A percentile compares a stretch with the other conserved stretches of the same genome.
These are phyloP conservation scores for Citrus sinensis DNA, from an alignment of 345 rosid genomes.

Conservation along the genomic window DNA sequence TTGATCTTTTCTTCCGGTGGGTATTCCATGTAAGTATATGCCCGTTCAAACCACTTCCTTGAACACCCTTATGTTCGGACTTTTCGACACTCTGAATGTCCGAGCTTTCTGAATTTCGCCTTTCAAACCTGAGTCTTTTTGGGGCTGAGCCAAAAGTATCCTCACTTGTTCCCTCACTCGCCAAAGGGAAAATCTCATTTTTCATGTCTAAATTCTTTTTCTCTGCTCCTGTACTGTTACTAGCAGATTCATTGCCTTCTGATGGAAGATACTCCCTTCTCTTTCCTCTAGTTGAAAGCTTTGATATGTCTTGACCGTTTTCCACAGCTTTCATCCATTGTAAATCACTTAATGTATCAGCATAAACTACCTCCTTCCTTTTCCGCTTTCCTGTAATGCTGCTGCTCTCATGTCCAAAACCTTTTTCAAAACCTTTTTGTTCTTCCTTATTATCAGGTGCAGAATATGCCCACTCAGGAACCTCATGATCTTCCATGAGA, in stretches of 20 bases:
- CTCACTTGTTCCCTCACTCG: slow-evolving; percentile 71
- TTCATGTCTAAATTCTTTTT: slow-evolving; percentile 25
- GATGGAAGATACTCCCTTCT: slow-evolving; percentile 38
- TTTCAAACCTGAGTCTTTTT: slow-evolving; percentile 30
- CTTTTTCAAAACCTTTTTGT: slow-evolving; percentile 52
- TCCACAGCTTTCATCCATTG: slow-evolving; percentile 97
- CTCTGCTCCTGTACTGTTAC: slow-evolving; percentile 38
- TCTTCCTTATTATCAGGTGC: slow-evolving; percentile 52
- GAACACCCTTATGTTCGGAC: slow-evolving; percentile 30
- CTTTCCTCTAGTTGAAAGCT: slow-evolving; percentile 42
- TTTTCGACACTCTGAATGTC: slow-evolving; percentile 41
- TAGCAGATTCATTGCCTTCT: slow-evolving; percentile 33
- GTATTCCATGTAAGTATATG: slow-evolving; percentile 69
- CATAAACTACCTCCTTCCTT: slow-evolving; percentile 75
- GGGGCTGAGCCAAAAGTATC: slow-evolving; percentile 46
- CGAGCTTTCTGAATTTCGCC: slow-evolving; percentile 16
- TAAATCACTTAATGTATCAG: slow-evolving; percentile 76
- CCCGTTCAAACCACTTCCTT: slow-evolving; percentile 36
- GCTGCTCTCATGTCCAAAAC: slow-evolving; percentile 36
- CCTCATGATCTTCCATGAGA: slow-evolving; percentile 95
- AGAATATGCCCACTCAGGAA: slow-evolving; percentile 92
- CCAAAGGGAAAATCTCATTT: slow-evolving; percentile 32
- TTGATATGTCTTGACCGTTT: slow-evolving; percentile 73
- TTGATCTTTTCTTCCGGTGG: slow-evolving; percentile 85
- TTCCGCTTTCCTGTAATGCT: slow-evolving; percentile 68